These are phyloP conservation scores for Phaffia rhodozyma DNA, from an alignment of 1,284 basidiomycete species.

Conservation along the genomic window DNA sequence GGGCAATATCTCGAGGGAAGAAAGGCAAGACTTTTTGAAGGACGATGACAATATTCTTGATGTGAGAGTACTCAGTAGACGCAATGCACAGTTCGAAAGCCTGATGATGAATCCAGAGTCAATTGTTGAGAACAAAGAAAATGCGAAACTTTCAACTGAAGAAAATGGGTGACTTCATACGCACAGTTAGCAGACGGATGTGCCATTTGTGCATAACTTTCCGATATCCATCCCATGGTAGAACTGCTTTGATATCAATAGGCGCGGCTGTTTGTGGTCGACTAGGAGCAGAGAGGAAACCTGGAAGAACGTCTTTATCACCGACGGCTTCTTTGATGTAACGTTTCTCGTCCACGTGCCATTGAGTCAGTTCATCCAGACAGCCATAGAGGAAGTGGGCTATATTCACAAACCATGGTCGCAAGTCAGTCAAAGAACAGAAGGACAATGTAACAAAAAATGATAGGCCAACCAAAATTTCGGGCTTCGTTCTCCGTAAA, in stretches of 20 bases:
- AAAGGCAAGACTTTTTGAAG: conserved; percentile 77
- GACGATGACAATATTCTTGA: conserved; percentile 82
- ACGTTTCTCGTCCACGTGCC: conserved; percentile 53
- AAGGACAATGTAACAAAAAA: conserved; percentile 7
- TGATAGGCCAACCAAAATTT: conserved; percentile 62
- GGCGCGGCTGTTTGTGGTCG: conserved; percentile 21
- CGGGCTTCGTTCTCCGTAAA: conserved; percentile 83
- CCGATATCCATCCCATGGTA: conserved; percentile 60
- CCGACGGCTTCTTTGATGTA: conserved; percentile 40
- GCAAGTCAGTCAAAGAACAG: conserved; percentile 5
- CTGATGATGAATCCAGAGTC: conserved; percentile 54
- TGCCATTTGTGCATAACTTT: conserved; percentile 71
- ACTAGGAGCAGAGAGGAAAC: conserved; percentile 13
- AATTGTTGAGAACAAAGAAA: conserved; percentile 41
- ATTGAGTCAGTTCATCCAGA: conserved; percentile 59
- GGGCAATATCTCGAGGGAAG: conserved; percentile 57
- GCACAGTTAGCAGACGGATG: conserved; percentile 45
- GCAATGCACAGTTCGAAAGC: conserved; percentile 33
- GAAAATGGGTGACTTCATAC: conserved; percentile 18
- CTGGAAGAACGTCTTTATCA: conserved; percentile 17
- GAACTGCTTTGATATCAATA: conserved; percentile 45
- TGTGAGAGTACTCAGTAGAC: conserved; percentile 71
- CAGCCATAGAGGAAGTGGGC: conserved; percentile 74
- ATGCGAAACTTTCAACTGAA: conserved; percentile 6
- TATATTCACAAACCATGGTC: conserved; percentile 26